These are phyloP conservation scores for Leucoagaricus sp. DNA, from an alignment of 1,284 basidiomycete genomes.

Conservation along the genomic window DNA sequence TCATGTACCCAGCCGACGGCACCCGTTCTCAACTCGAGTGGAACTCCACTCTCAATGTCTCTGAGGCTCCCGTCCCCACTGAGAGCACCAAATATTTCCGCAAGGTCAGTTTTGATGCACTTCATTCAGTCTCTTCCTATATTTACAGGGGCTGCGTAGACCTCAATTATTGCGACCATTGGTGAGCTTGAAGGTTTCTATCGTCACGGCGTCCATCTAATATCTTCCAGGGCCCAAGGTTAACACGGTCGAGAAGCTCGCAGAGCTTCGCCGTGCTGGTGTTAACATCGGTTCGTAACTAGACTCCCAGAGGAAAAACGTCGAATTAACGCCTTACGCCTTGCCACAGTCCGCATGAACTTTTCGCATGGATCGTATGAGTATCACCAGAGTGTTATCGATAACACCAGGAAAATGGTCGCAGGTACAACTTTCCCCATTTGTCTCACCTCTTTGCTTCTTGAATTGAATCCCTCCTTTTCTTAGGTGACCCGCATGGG, in stretches of 20 bases:
- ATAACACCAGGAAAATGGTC: conserved; percentile 89
- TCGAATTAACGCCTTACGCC: conserved; percentile 13
- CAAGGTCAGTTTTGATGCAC: conserved; percentile 62
- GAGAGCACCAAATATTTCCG: conserved; percentile 84
- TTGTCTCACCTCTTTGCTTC: conserved; percentile 6
- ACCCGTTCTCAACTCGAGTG: conserved; percentile 88
- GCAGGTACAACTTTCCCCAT: conserved; percentile 37
- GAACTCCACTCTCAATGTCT: conserved; percentile 81
- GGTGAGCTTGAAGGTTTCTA: conserved; percentile 48
- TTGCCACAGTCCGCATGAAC: conserved; percentile 88
- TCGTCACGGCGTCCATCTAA: conserved; percentile 17
- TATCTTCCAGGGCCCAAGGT: conserved; percentile 77
- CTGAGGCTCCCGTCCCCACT: conserved; percentile 64
- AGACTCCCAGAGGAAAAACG: conserved; percentile 10
- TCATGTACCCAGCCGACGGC: conserved; percentile 54
- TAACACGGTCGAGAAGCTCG: conserved; percentile 86
- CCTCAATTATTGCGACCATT: conserved; percentile 95
- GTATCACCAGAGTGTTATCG: conserved; percentile 97
- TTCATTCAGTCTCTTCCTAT: conserved; percentile 15
- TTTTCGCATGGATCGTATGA: conserved; percentile 97
- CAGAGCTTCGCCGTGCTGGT: conserved; percentile 81
- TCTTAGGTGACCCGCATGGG: conserved; percentile 61
- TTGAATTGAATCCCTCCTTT: conserved; percentile 3
- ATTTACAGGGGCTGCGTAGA: conserved; percentile 52
- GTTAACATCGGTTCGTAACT: conserved; percentile 87